Evolutionary conservation across 1,139 yeast species (phyloP), one percentile per base, ranked within the genome.

Genomic region (Groenewaldozyma sp.): DNA sequence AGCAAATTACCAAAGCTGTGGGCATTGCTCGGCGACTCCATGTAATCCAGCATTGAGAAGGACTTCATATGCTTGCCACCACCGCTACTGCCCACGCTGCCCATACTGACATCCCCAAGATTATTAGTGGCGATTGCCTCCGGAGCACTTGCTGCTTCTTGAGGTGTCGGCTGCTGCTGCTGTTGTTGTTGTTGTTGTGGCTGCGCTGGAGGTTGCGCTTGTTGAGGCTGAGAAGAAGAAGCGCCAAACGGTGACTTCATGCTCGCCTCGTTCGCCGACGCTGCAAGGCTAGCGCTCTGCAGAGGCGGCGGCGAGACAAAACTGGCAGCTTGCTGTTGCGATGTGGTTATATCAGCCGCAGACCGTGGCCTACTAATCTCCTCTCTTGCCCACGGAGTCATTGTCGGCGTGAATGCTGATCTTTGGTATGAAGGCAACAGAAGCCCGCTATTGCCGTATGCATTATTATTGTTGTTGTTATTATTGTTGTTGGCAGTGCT

Each of bases 291-390:
- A 33, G 36, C 36, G 28, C n/a, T 19, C 17, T 22, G 31, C 19
- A 18, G 38, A 10, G 34, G 34, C 10, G 31, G 31, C 7, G 18
- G 29, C 10, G 29, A 20, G n/a, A n/a, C n/a, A n/a, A n/a, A n/a
- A 10, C 14, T 11, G 7, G 18, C 33, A 16, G 17, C 13, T 6
- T 21, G n/a, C 11, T n/a, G 22, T 16, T 5, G n/a, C 3, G 41
- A 24, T 3, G 31, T 37, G 3, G 33, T 34, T 16, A 34, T 31
- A 26, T 44, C 52, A 24, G 52, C 53, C 3, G 59, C 59, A 3
- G 55, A 50, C 37, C 53, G 54, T 10, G 60, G 60, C 4, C 60
- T 50, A 36, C 45, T 45, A 36, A 54, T 54, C 33, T 49, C 56
- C 35, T 38, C 49, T 28, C 29, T 26, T 3, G 51, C 42, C 54